phyloP scores from a whole-genome alignment of 2,329 filamentous ascomycete species.

The Aciculosporium take region DNA sequence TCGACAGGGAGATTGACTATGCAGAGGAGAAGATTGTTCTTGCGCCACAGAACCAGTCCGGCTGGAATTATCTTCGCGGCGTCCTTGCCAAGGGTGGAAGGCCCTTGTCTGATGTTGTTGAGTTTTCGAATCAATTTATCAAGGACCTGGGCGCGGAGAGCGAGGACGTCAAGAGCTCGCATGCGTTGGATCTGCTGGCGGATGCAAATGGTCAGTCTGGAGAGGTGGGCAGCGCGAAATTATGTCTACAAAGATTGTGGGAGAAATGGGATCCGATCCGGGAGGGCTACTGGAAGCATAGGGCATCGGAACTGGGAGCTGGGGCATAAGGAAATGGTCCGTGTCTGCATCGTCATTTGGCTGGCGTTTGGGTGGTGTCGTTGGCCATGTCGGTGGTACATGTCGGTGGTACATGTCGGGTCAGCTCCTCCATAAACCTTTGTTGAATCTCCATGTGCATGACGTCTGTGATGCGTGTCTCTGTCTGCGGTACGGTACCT shows the following conservation, averaged over 20 bases:
- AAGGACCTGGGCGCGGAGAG: slow-evolving; percentile 29
- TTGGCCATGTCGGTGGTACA: no score
- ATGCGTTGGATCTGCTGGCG: slow-evolving; percentile 57
- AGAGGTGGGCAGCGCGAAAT: slow-evolving; percentile 46
- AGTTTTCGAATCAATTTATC: slow-evolving; percentile 38
- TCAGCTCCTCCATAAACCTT: no score
- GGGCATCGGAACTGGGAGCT: slow-evolving; percentile 10
- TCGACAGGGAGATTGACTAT: slow-evolving; percentile 64
- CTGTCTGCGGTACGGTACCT: no score
- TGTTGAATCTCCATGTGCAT: no score
- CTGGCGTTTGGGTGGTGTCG: no score
- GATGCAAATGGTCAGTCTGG: slow-evolving; percentile 49
- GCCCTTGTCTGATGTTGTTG: slow-evolving; percentile 27
- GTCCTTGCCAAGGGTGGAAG: slow-evolving; percentile 54
- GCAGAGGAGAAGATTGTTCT: slow-evolving; percentile 57
- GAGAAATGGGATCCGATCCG: slow-evolving; percentile 85
- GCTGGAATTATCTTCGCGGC: slow-evolving; percentile 84
- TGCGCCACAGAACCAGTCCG: slow-evolving; percentile 85
- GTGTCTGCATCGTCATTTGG: no score
- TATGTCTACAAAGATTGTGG: slow-evolving; percentile 59
- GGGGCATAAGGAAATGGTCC: background rate
- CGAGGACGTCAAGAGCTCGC: slow-evolving; percentile 45
- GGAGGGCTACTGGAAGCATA: slow-evolving; percentile 78
- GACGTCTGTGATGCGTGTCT: no score
- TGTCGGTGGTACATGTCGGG: no score